Conservation (phyloP, 108 stramenopile species). For the Schizochytrium sp. region DNA sequence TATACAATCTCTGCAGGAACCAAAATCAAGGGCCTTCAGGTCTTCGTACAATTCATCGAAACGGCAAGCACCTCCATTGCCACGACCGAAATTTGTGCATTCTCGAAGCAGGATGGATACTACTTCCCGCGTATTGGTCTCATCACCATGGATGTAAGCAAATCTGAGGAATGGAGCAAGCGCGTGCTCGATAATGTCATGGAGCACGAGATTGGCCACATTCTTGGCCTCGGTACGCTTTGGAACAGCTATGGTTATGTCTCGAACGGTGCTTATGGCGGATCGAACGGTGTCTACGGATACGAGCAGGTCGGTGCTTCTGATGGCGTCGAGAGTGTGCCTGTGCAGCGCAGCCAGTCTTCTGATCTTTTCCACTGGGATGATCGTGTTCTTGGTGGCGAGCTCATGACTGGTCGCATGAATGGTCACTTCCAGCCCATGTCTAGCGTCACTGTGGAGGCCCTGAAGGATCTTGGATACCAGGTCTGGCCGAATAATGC, state of each 20-base stretch:
- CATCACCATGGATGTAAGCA: not conserved
- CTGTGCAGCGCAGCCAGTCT: not conserved
- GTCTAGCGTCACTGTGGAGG: not conserved
- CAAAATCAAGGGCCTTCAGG: not conserved
- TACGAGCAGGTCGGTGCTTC: not conserved
- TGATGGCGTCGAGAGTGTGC: not conserved
- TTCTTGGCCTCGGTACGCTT: slow-evolving; percentile 13
- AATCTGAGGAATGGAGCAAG: too few species aligned
- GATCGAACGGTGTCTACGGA: not conserved
- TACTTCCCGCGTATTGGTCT: not conserved
- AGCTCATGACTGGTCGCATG: slow-evolving; percentile 34
- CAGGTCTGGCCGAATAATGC: not conserved
- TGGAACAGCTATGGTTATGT: not conserved
- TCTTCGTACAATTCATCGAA: not conserved
- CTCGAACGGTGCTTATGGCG: not conserved
- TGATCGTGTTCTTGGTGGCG: not conserved
- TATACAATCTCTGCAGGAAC: not conserved
- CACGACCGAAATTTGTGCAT: not conserved
- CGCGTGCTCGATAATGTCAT: not conserved
- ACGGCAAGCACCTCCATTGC: too few species aligned
- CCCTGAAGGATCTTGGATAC: not conserved
- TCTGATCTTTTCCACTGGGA: not conserved
- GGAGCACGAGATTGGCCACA: slow-evolving; percentile 26
- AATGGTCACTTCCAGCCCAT: not conserved
- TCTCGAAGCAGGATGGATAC: not conserved